Evolutionary conservation across 352 stramenopile species (phyloP).

Genomic region (Albugo candida): DNA sequence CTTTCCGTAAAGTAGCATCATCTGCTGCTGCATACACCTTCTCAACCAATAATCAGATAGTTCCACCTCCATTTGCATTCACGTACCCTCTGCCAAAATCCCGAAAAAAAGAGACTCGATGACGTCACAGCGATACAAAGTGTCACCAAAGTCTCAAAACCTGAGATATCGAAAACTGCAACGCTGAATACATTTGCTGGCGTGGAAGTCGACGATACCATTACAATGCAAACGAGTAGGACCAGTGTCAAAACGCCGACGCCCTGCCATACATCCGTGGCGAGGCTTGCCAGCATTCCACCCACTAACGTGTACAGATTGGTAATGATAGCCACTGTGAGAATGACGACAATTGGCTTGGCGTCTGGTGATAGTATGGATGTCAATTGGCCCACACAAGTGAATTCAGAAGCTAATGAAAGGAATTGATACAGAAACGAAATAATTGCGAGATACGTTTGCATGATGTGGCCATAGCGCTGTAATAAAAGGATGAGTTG

Average conservation of each 20-base stretch:
- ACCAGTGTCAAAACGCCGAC: slow-evolving; percentile 36
- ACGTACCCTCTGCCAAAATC: slow-evolving; percentile 63
- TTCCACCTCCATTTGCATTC: slow-evolving; percentile 15
- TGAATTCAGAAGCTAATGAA: slow-evolving; percentile 50
- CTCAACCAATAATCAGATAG: neutral
- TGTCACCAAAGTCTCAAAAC: slow-evolving; percentile 57
- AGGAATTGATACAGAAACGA: slow-evolving; percentile 72
- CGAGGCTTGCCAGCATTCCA: slow-evolving; percentile 44
- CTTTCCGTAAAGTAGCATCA: slow-evolving; percentile 27
- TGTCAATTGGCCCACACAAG: slow-evolving; percentile 31
- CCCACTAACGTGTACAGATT: slow-evolving; percentile 60
- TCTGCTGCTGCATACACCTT: slow-evolving; percentile 36
- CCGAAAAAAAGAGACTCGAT: slow-evolving; percentile 60
- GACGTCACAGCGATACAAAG: slow-evolving; percentile 39
- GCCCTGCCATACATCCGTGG: slow-evolving; percentile 55
- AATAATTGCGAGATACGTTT: slow-evolving; percentile 42
- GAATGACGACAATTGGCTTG: slow-evolving; percentile 31
- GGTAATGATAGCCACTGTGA: slow-evolving; percentile 35
- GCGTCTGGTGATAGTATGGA: slow-evolving; percentile 24
- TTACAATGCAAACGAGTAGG: slow-evolving; percentile 35
- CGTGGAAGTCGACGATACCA: slow-evolving; percentile 31
- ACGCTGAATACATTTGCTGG: slow-evolving; percentile 30
- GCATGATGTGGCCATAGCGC: slow-evolving; percentile 41
- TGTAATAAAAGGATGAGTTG: slow-evolving; percentile 7
- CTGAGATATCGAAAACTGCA: slow-evolving; percentile 30